Base-by-base conservation (phyloP, 1,284 basidiomycete genomes). In the Sanghuangporus sanghuang region DNA sequence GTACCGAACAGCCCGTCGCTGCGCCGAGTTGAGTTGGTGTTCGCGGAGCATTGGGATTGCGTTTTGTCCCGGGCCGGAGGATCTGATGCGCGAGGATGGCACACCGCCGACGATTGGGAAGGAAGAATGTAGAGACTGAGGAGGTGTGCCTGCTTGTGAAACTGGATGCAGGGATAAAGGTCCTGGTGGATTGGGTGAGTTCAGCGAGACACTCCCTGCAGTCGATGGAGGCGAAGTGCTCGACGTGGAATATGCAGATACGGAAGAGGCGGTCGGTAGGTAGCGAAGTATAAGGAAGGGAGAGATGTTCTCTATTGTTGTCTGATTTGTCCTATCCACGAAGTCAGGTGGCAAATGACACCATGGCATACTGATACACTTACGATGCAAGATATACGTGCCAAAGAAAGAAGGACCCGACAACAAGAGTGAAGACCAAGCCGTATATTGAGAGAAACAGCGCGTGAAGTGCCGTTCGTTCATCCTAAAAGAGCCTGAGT, bases 351-450 rank as follows among this genome's bases (percentile, higher is more conserved):
- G 39, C 27, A n/a, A 44, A n/a, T 46, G 12, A 18, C 35, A 21
- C 39, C 50, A n/a, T 9, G 32, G 2, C 66, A 59, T 46, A 50
- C 36, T 64, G 48, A n/a, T 61, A 16, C 27, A 80, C 90, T 70
- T 69, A 93, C 91, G 83, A 82, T 38, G 88, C 81, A 52, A 96
- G 84, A 71, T 92, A 95, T 64, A 90, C 73, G 73, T 96, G 93
- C 71, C 92, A 96, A 48, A 77, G 72, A 14, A 87, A 79, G 74
- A 96, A 90, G 11, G 89, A 85, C 35, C 92, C 93, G 46, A 95
- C 78, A 55, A 89, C 81, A 18, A 93, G 74, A 6, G 81, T 73
- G 70, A 94, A 86, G 18, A 89, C 74, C 4, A 81, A 72, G 0
- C 90, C 90, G 44, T 81, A 73, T 65, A 89, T 80, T 14, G 84